phyloP scores from a whole-genome alignment of 129 eudicot species.

The Helichrysum umbraculigerum region DNA sequence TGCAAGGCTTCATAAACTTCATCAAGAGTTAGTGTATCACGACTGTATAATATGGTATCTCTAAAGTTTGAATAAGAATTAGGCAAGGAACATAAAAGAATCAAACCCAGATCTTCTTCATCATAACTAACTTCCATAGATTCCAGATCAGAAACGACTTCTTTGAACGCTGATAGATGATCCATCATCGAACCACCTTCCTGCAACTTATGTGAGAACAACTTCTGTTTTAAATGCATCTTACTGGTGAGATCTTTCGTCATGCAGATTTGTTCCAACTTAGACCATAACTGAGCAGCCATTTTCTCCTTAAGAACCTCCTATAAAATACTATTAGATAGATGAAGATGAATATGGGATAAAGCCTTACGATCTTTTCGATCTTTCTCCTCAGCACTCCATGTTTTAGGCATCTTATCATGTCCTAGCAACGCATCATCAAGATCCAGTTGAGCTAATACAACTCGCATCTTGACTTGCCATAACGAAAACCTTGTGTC shows the following conservation, averaged over 20 bases:
- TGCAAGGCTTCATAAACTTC: constrained; percentile 19
- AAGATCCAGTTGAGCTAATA: not conserved
- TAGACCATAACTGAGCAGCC: not conserved
- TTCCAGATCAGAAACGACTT: not conserved
- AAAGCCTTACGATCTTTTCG: not conserved
- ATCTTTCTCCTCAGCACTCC: not conserved
- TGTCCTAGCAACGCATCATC: constrained; percentile 1
- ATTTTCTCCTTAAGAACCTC: not conserved
- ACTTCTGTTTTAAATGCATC: constrained; percentile 5
- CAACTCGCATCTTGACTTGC: not conserved
- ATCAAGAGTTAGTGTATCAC: not conserved
- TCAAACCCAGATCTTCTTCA: not conserved
- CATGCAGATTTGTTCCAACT: not conserved
- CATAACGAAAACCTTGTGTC: constrained; percentile 8
- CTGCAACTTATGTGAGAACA: constrained; percentile 10
- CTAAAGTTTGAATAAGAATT: constrained; percentile 20
- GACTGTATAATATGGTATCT: constrained; percentile 13
- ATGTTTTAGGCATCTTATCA: not conserved
- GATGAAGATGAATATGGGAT: constrained; percentile 13
- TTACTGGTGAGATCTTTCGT: constrained; percentile 7
- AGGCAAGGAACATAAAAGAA: not conserved
- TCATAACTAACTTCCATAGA: constrained; percentile 6
- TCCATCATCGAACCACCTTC: constrained; percentile 1
- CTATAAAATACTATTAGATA: not conserved
- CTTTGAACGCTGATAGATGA: constrained; percentile 1